phyloP scores from a whole-genome alignment of 805 yeast species.

The Starmera quercuum region DNA sequence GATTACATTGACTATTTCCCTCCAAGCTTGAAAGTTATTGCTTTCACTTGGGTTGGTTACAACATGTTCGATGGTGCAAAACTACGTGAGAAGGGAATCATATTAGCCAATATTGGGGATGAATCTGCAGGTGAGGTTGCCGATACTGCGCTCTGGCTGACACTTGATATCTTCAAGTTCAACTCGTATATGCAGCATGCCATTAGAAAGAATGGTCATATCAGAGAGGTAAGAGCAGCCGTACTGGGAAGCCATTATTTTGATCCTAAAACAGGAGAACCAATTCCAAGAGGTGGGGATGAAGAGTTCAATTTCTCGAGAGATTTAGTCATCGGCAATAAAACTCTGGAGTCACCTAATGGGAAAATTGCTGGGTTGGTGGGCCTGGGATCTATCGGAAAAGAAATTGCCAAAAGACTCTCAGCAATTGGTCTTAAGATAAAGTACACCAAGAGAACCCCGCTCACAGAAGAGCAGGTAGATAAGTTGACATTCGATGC shows the following conservation, averaged over 20 bases:
- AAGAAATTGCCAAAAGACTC: slow-evolving; percentile 50
- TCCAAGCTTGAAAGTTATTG: slow-evolving; percentile 34
- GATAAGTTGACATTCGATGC: slow-evolving; percentile 38
- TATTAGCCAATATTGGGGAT: slow-evolving; percentile 54
- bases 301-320: slow-evolving; percentile 28
- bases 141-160: slow-evolving; percentile 55
- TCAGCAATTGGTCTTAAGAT: slow-evolving; percentile 56
- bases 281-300: slow-evolving; percentile 20
- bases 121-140: slow-evolving; percentile 64
- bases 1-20: slow-evolving; percentile 42
- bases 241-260: slow-evolving; percentile 25
- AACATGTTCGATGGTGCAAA: slow-evolving; percentile 42
- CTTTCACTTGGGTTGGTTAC: slow-evolving; percentile 55
- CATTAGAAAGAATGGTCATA: slow-evolving; percentile 31
- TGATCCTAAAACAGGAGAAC: slow-evolving; percentile 24
- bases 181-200: slow-evolving; percentile 38
- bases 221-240: slow-evolving; percentile 36
- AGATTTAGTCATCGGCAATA: slow-evolving; percentile 38
- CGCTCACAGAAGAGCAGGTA: slow-evolving; percentile 25
- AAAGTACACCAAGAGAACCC: slow-evolving; percentile 50
- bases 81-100: slow-evolving; percentile 39
- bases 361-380: slow-evolving; percentile 55
- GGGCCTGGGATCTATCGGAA: slow-evolving; percentile 76
- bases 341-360: slow-evolving; percentile 41
- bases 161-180: slow-evolving; percentile 54